Base-by-base conservation (phyloP, 129 eudicot species). In the Flaveria bidentis region DNA sequence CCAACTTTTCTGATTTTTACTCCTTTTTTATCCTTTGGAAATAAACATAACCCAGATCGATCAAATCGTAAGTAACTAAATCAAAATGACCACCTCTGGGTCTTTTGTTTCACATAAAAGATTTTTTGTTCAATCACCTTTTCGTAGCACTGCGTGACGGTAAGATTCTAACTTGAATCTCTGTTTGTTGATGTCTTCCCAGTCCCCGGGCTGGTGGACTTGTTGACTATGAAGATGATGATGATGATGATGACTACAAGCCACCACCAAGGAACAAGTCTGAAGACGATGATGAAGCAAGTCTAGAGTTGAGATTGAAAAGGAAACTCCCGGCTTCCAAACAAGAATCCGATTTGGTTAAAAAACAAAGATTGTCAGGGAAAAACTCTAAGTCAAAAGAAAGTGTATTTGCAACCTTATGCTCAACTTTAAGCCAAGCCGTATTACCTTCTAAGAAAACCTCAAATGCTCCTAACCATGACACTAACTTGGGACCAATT, bases 141-240 rank as follows among this genome's bases (percentile, higher is more conserved):
- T 64, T 11, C 28, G 3, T 42, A 46, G 77, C 53, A 75, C 60
- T 13, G 7, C 28, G 18, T 62, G 13, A 46, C 28, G 1, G 23
- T 70, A 47, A 13, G 45, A 49, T 49, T 49, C 25, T 26, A 22
- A 64, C 47, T 41, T 67, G 20, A 53, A 6, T 23, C 39, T 46
- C 6, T 60, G 51, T 76, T 39, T 20, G 25, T 58, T 3, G 22
- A 26, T 44, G 13, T 26, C 66, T 70, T 68, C 50, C 14, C 57
- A 76, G 80, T 71, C 76, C 86, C 49, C 87, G 91, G 84, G 55
- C 87, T 61, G 89, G 88, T 80, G 88, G 93, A 68, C 96, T 91
- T 10, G 98, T 91, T 72, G 96, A 90, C 81, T 87, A 91, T 83
- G 97, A 84, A 56, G 97, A 88, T 58, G 95, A 93, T 33, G 95